These are phyloP conservation scores for Ceratocystis eucalypticola DNA, from an alignment of 2,329 filamentous ascomycete species.

Conservation along the genomic window DNA sequence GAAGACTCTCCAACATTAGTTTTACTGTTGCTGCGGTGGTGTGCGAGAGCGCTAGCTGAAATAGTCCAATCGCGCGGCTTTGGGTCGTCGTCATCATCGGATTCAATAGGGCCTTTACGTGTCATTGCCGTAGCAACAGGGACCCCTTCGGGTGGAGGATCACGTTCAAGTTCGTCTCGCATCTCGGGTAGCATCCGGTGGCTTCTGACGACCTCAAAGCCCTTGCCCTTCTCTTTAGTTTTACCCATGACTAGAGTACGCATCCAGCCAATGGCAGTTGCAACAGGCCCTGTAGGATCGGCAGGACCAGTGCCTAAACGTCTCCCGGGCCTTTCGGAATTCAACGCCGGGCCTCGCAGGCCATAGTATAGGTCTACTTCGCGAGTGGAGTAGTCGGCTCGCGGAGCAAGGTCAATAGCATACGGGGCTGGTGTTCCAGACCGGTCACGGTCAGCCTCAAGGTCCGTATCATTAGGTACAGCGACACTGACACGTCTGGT, in stretches of 20 bases:
- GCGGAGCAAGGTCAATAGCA: slow-evolving; percentile 37
- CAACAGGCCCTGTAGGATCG: slow-evolving; percentile 82
- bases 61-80: slow-evolving; percentile 21
- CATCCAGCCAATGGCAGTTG: slow-evolving; percentile 82
- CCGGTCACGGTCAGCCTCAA: slow-evolving; percentile 32
- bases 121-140: slow-evolving; percentile 50
- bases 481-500: slow-evolving; percentile 30
- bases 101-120: slow-evolving; percentile 49
- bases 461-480: slow-evolving; percentile 29
- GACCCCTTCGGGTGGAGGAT: slow-evolving; percentile 53
- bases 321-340: slow-evolving; percentile 64
- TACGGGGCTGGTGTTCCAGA: slow-evolving; percentile 34
- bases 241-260: slow-evolving; percentile 66
- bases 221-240: slow-evolving; percentile 87
- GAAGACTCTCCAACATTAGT: slow-evolving; percentile 30
- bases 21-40: slow-evolving; percentile 11
- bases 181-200: slow-evolving; percentile 58
- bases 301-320: slow-evolving; percentile 87
- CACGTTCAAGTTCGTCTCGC: slow-evolving; percentile 43
- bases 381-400: slow-evolving; percentile 78
- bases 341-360: slow-evolving; percentile 65
- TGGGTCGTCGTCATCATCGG: slow-evolving; percentile 44
- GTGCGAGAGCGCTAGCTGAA: slow-evolving; percentile 5
- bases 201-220: slow-evolving; percentile 91
- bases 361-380: slow-evolving; percentile 97